Conservation (phyloP, 2,329 filamentous ascomycete genomes). For the Aspergillus puulaauensis region DNA sequence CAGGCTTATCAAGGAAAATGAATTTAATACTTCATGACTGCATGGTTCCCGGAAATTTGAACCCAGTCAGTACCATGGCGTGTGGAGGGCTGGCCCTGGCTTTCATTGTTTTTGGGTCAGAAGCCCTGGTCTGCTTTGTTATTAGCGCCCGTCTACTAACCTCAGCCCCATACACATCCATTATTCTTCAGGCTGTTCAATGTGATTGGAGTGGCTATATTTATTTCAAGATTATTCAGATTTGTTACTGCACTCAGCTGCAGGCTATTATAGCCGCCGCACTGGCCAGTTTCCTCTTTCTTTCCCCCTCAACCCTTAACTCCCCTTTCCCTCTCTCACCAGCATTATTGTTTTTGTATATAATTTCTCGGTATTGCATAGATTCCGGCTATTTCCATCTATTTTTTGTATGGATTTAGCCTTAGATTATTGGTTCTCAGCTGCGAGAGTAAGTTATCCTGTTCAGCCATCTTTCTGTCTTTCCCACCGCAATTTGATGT, state of each 20-base stretch:
- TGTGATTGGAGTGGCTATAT: slow-evolving; percentile 2
- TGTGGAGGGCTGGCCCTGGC: not conserved
- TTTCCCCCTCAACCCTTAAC: not conserved
- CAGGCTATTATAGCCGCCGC: not conserved
- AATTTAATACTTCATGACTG: not conserved
- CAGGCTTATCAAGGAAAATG: not conserved
- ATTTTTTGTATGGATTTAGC: not conserved
- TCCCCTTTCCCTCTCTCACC: not conserved
- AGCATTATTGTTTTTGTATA: not conserved
- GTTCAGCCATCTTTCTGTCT: slow-evolving; percentile 3
- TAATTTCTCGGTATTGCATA: not conserved
- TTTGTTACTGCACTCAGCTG: not conserved
- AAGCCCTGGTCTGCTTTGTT: not conserved
- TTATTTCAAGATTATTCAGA: slow-evolving; percentile 10
- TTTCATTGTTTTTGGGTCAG: not conserved
- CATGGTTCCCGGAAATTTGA: not conserved
- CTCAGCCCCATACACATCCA: slow-evolving; percentile 2
- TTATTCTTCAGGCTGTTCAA: not conserved
- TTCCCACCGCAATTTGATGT: slow-evolving; percentile 22
- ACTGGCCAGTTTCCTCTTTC: not conserved
- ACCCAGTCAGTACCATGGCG: not conserved
- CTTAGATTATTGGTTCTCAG: not conserved
- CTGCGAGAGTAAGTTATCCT: slow-evolving; percentile 3
- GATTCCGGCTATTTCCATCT: not conserved
- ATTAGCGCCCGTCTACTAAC: slow-evolving; percentile 1